Base-by-base conservation (phyloP, 1,284 basidiomycete species). In the Cystobasidium pallidum region DNA sequence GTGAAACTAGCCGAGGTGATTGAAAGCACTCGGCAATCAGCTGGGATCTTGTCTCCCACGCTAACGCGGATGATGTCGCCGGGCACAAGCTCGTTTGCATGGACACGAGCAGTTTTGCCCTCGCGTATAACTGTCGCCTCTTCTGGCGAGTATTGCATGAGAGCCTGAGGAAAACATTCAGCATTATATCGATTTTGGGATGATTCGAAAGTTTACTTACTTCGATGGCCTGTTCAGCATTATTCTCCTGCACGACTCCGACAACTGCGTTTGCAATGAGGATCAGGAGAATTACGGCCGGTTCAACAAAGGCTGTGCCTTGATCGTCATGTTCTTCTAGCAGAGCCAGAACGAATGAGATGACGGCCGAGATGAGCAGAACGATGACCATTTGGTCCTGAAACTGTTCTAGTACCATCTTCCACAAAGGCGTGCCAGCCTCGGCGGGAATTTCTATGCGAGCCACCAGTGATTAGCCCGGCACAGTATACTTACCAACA, bases 361-460 rank as follows among this genome's bases (percentile, higher is more conserved):
- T 86, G 61, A 91, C 88, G 17, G 94, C 94, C 6, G 92, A 95
- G 2, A 86, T 92, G 52, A 97, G 88, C 30, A 97, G 86, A 79
- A 97, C 96, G 74, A 97, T 88, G 55, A 80, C 94, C 28, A 97
- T 88, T 82, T 94, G 92, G 83, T 97, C 94, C 84, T 96, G 90
- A 86, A 99, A 99, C 83, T 99, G 95, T 77, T 95, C 94, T 24
- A 99, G 85, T 74, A 99, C 91, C 74, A 98, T 88, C 78, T 91
- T 87, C 91, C 92, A 94, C 52, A 99, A 81, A 3, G 95, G 92
- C 2, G 93, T 96, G 0, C 91, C 84, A 0, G 91, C 88, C 17
- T 94, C 89, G 78, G 96, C 93, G 17, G 93, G 92, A 15, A 97
- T 85, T 80, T 90, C 91, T 94, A 80, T 39, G 30, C 4, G 26